Base-by-base conservation (phyloP, 331 rosid genomes). In the Malus hybrid region DNA sequence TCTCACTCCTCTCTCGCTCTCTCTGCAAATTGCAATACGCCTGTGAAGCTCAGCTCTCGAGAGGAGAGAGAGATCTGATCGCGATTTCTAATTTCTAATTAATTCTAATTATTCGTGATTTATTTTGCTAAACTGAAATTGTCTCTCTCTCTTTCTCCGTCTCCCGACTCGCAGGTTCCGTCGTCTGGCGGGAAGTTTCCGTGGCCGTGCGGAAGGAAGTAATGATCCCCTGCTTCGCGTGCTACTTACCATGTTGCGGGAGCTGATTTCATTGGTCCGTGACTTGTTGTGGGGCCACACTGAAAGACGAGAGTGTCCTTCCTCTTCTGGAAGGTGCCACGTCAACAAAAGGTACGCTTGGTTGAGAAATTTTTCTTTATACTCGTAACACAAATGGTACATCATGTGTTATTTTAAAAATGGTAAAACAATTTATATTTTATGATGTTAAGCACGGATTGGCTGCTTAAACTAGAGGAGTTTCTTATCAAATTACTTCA, bases 131-230 rank as follows among this genome's bases (percentile, higher is more conserved):
- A 9, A 39, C 18, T 10, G n/a, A 14, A 61, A 44, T 10, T n/a
- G 1, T 53, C 60, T 13, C 13, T 30, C 32, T 30, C 32, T 30
- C 32, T 30, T 1, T 55, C 28, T n/a, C 29, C 14, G 14, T 12
- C 10, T n/a, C 61, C 30, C 33, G 2, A 14, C 63, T 30, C 82
- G 36, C 7, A 30, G 84, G 22, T 71, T 46, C 39, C 87, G 85
- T 81, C 87, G 79, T 39, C 70, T 77, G 4, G 83, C 74, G 70
- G 77, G 91, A 85, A 85, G 78, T 30, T 84, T 78, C 86, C 73
- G 30, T 57, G 18, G 29, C 73, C 22, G 71, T 52, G 29, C 42
- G 66, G 42, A 12, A 16, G 55, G 22, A 22, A 52, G 74, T 50
- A 7, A 19, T 11, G 53, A 71, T 84, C 24, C 50, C 58, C 76